These are phyloP conservation scores for Dactylellina leptospora DNA, from an alignment of 2,329 filamentous ascomycete genomes.

Conservation along the genomic window DNA sequence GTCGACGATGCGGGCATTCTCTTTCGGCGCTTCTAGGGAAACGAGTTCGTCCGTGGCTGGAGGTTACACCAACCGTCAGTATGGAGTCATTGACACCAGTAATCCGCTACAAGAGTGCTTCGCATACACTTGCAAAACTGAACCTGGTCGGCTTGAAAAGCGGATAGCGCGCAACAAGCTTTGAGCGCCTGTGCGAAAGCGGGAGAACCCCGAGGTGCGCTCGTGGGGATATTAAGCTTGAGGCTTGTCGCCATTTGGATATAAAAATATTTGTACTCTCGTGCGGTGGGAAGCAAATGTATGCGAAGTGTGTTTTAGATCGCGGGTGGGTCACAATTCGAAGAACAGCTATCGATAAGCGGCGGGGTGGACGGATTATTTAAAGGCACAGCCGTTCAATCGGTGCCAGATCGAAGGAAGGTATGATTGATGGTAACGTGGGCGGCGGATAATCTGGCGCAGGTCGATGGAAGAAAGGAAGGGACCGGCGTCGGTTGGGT, in stretches of 20 bases:
- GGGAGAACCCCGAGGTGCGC: constrained; percentile 54
- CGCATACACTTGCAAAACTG: constrained; percentile 56
- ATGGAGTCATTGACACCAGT: neutral
- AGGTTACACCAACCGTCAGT: constrained; percentile 8
- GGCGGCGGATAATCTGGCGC: neutral
- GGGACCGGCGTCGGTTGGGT: neutral
- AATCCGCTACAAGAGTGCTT: neutral
- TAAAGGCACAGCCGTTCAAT: too few relatives aligned
- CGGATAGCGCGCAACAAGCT: constrained; percentile 56
- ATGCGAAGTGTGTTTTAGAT: too few relatives aligned
- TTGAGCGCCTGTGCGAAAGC: constrained; percentile 57
- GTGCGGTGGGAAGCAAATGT: too few relatives aligned
- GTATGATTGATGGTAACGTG: too few relatives aligned
- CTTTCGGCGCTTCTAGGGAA: constrained; percentile 55
- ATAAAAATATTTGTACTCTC: too few relatives aligned
- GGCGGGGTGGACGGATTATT: too few relatives aligned
- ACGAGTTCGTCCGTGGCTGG: constrained; percentile 53
- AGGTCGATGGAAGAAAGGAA: neutral
- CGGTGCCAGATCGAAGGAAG: too few relatives aligned
- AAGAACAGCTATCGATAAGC: too few relatives aligned
- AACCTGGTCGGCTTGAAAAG: constrained; percentile 55
- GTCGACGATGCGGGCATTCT: constrained; percentile 55
- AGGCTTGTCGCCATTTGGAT: constrained; percentile 52
- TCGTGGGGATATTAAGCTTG: constrained; percentile 57
- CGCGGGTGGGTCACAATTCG: too few relatives aligned